Evolutionary conservation across 108 stramenopile species (phyloP).

Genomic region (Cyclotella atomus): DNA sequence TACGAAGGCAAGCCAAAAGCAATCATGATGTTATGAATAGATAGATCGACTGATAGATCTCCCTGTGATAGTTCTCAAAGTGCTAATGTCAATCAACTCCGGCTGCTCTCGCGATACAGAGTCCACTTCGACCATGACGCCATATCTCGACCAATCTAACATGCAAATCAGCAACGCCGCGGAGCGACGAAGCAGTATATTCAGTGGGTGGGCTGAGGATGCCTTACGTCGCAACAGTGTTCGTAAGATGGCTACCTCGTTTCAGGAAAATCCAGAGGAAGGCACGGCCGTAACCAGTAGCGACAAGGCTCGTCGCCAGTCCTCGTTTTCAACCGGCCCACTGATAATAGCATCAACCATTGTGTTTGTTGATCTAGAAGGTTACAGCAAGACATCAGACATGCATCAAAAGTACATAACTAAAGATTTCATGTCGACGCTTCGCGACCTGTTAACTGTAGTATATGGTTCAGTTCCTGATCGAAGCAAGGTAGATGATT

Average conservation of each 20-base stretch:
- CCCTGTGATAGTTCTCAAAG: no score
- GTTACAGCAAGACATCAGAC: slow-evolving; percentile 30
- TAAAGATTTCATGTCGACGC: slow-evolving; percentile 28
- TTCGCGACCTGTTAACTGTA: slow-evolving; percentile 24
- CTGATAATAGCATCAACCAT: slow-evolving; percentile 3
- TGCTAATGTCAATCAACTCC: no score
- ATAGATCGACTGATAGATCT: neutral
- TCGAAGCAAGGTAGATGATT: slow-evolving; percentile 17
- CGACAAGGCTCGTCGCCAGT: neutral
- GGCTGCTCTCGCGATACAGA: no score
- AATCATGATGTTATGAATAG: no score
- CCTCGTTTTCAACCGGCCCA: neutral
- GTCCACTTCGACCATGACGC: neutral
- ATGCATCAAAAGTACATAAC: slow-evolving; percentile 23
- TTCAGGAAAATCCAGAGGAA: neutral
- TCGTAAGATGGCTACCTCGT: neutral
- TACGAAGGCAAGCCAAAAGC: no score
- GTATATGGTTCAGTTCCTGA: slow-evolving; percentile 15
- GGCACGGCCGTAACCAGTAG: neutral
- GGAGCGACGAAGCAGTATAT: neutral
- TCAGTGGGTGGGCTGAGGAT: neutral
- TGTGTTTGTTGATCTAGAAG: slow-evolving; percentile 37
- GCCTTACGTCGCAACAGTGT: neutral
- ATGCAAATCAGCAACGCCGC: neutral
- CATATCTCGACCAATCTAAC: neutral